Evolutionary conservation across 139 green algal genomes (phyloP), one percentile per base, ranked within the genome.

Genomic region (Pleodorina starrii): DNA sequence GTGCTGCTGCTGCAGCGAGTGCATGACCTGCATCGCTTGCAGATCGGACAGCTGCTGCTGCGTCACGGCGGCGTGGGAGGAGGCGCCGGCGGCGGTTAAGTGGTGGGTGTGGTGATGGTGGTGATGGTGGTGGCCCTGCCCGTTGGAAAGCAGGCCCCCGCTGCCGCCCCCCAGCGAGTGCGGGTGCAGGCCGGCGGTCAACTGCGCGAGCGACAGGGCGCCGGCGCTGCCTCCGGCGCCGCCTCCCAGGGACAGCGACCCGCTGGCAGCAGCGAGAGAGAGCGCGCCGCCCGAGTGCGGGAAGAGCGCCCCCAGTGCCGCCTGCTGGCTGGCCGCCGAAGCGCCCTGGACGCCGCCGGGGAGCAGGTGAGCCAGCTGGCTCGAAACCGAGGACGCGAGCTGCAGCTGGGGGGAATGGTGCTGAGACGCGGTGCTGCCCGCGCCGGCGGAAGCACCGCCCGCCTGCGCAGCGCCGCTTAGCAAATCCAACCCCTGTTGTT

Each of bases 401-500:
- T 66, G 23, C 59, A 71, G 59, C 59, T 71, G 59, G 6, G 59
- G 59, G 6, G 59, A 71, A 10, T 71, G 59, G 23, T n/a, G 59
- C 12, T 71, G 59, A 25, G 12, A 14, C 27, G 59, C 48, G 48
- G 48, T 69, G 59, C 38, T 57, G 48, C 48, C 48, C 10, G 11
- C 12, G 48, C 48, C 48, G 11, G 48, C 48, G 12, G 48, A 57
- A 21, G 48, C 48, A 12, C 48, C 48, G 48, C 48, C 48, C 11
- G 11, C 48, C 10, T 12, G 11, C 48, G 11, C 48, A 10, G 48
- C 48, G 48, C 48, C 48, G 11, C 48, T 12, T 23, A 86, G 66
- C 73, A 72, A 60, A 35, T 57, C n/a, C 43, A 69, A 69, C 44
- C 68, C 36, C 59, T 88, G 66, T 80, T 90, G 78, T 38, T 86